A percentile compares a stretch with the other conserved stretches of the same genome.
phyloP scores from a whole-genome alignment of 345 rosid genomes.

The Populus pruinosa region DNA sequence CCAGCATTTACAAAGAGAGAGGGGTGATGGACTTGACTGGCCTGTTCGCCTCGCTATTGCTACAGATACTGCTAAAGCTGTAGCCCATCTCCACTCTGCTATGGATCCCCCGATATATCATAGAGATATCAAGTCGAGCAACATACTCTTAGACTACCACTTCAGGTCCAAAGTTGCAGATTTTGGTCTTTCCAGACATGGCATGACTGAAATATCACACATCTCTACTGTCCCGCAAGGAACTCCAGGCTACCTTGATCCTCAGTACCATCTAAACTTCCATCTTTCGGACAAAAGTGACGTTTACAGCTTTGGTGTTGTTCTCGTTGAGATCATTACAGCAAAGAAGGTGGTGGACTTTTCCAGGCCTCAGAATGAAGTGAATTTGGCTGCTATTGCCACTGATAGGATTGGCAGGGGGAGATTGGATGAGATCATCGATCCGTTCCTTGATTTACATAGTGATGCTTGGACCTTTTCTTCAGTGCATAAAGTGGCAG shows the following conservation, averaged over 20 bases:
- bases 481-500: conserved; percentile 50
- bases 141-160: conserved; percentile 67
- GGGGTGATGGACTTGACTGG: conserved; percentile 69
- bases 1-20: conserved; percentile 66
- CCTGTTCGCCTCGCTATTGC: conserved; percentile 60
- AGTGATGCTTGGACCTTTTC: conserved; percentile 41
- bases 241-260: conserved; percentile 87
- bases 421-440: conserved; percentile 50
- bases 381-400: conserved; percentile 60
- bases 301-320: conserved; percentile 78
- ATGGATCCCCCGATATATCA: conserved; percentile 78
- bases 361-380: conserved; percentile 45
- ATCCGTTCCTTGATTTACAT: conserved; percentile 39
- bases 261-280: conserved; percentile 79
- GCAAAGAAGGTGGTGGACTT: conserved; percentile 64
- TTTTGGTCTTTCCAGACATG: conserved; percentile 86
- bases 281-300: conserved; percentile 87
- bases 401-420: conserved; percentile 55
- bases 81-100: conserved; percentile 74
- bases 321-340: conserved; percentile 62
- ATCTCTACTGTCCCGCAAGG: conserved; percentile 94
- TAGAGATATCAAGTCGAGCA: conserved; percentile 81
- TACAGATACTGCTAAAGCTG: conserved; percentile 69
- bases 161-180: conserved; percentile 80
- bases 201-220: conserved; percentile 68